Base-by-base conservation (phyloP, 495 filamentous ascomycete species). In the Podospora anserina region DNA sequence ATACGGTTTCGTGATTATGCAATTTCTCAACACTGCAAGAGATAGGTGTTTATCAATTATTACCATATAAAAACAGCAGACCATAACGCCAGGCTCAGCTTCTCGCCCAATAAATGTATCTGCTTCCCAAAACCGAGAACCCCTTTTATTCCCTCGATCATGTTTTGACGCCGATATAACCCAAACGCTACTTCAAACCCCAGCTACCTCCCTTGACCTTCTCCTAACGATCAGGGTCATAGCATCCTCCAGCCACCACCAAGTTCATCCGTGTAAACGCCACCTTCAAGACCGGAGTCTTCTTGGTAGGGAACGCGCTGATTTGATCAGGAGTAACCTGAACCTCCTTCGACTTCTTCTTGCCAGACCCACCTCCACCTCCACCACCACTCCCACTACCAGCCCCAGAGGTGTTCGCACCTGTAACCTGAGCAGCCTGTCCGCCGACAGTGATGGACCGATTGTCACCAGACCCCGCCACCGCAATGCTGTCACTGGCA, bases 221-320 rank as follows among this genome's bases (percentile, higher is more conserved):
- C 39, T 58, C 66, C 70, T 71, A 79, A 66, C 74, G 77, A 66
- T 82, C 81, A 2, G 82, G 80, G 23, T 82, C 76, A 79, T 93
- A 97, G 67, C 91, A 93, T 34, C 95, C 92, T 34, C 88, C 93
- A 13, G 93, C 93, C 64, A 99, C 79, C 18, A 97, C 88, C 72
- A 98, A 77, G 71, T 99, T 99, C 89, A 94, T 95, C 63, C 90
- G 84, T 2, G 95, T 97, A 76, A 97, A 97, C 75, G 88, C 87
- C 60, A 96, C 94, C 82, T 94, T 96, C 77, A 95, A 90, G 6
- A 99, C 91, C 2, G 95, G 93, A 26, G 90, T 92, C 82, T 95
- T 96, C 86, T 98, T 99, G 19, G 95, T 97, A 0, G 92, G 89
- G 74, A 97, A 97, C 4, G 91, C 93, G 70, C 87, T 89, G 79